Evolutionary conservation across 345 rosid genomes (phyloP), one percentile per base, ranked within the genome.

Genomic region (Eucalyptus virginea): DNA sequence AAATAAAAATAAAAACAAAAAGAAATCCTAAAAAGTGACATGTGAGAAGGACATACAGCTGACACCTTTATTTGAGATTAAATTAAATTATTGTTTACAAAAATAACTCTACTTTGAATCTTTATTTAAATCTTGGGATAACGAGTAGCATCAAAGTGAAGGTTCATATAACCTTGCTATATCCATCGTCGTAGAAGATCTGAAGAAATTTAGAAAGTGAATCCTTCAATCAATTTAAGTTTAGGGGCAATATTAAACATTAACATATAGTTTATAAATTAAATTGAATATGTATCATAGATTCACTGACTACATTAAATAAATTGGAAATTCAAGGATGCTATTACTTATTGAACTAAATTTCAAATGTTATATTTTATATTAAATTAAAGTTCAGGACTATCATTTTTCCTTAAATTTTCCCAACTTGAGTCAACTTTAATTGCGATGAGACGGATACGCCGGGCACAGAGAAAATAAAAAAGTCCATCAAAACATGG

Each of bases 251-350:
- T 0, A 54, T 56, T 23, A 1, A 23, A 9, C 1, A 1, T 56
- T 24, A 24, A 9, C 3, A 56, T 24, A 24, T 56, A 9, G 0
- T 4, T 9, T 0, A 10, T 0, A 2, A 0, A 24, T 56, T 56
- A 56, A 8, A 56, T 56, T 56, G 0, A 8, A 56, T 9, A 54
- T 23, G 0, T 8, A 23, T 54, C 0, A 1, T 0, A 54, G 0
- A 1, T 54, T 54, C 0, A 3, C 0, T 1, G 0, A 6, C 0
- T 0, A 52, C 0, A 19, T 52, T 7, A 52, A 52, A 52, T 52
- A 52, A 18, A 52, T 23, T 56, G 0, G 1, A 56, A 56, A 0
- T 54, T 9, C 1, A 21, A 54, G 0, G 0, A 1, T 3, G 11
- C 0, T 5, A 54, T 54, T 54, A 54, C 0, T 1, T 21, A 54